Evolutionary conservation across 2,329 filamentous ascomycete species (phyloP).

Genomic region (Graphiopsis chlorocephala): DNA sequence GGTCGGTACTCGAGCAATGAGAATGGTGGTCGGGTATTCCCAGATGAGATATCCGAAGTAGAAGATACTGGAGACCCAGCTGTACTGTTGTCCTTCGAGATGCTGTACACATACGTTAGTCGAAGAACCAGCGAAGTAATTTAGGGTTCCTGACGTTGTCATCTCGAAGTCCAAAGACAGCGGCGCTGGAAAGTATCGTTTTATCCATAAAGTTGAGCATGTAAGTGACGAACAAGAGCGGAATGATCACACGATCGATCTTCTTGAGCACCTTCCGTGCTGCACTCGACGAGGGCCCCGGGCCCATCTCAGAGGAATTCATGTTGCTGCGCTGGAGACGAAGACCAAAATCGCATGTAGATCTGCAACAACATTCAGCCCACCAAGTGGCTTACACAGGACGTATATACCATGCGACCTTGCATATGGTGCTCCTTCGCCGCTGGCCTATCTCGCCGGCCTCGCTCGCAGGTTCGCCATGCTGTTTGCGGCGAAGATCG

Average conservation of each 20-base stretch:
- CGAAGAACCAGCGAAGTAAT: background rate
- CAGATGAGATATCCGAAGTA: constrained; percentile 24
- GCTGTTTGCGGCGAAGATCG: background rate
- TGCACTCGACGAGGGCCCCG: background rate
- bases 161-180: constrained; percentile 21
- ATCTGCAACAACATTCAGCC: background rate
- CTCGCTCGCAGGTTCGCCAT: background rate
- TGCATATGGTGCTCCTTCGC: background rate
- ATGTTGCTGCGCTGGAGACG: background rate
- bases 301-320: background rate
- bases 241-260: constrained; percentile 22
- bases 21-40: constrained; percentile 21
- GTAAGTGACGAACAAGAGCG: constrained; percentile 21
- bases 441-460: background rate
- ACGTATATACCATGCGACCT: background rate
- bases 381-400: background rate
- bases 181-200: constrained; percentile 22
- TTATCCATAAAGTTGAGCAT: constrained; percentile 26
- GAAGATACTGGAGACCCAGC: constrained; percentile 22
- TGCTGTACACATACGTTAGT: constrained; percentile 6
- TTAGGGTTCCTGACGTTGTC: background rate
- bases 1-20: constrained; percentile 21
- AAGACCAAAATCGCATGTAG: background rate
- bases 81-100: constrained; percentile 20
- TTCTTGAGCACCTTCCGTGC: constrained; percentile 14